Evolutionary conservation across 371 early-diverging fungal species (phyloP), one percentile per base, ranked within the genome.

Genomic region (Zopfochytrium polystomum): DNA sequence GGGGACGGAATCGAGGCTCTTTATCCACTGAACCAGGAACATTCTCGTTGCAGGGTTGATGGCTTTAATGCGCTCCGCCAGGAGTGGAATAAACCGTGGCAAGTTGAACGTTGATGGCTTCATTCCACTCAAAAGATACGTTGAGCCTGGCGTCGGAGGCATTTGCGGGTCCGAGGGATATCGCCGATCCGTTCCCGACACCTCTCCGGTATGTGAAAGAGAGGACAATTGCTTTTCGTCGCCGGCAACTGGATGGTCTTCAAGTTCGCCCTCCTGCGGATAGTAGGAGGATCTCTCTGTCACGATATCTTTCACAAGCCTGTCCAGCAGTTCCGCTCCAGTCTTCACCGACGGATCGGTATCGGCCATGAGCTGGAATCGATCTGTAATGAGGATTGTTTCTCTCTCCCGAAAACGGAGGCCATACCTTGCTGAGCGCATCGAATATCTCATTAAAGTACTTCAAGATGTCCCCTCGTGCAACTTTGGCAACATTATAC

Each of bases 401-500:
- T 13, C 13, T 20, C 38, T 33, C 53, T 33, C 32, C n/a, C 20
- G 13, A 25, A 25, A 25, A 4, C 0, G 26, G 22, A 23, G 32
- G n/a, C 25, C 65, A 69, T 69, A 92, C 93, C 74, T 92, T 88
- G 66, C 90, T 85, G 72, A 96, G 75, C 27, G 86, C 89, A 66
- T 96, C 95, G 78, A 95, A 93, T 3, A 95, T 83, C 47, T 92
- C 92, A 72, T 93, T 95, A 56, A 96, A 96, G 67, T 84, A 92
- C 32, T 84, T 74, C 52, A 95, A 72, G 2, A 94, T 85, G 52
- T 85, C 83, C 2, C 87, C 88, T 52, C 90, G 80, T 26, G 93
- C 91, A 3, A 92, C 93, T 60, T 96, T 96, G 27, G 89, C 87
- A 48, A 96, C 92, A 69, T 96, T 96, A 71, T 96, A 96, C 85